Base-by-base conservation (phyloP, 192 early-diverging fungal genomes). In the Backusella mclennaniae region DNA sequence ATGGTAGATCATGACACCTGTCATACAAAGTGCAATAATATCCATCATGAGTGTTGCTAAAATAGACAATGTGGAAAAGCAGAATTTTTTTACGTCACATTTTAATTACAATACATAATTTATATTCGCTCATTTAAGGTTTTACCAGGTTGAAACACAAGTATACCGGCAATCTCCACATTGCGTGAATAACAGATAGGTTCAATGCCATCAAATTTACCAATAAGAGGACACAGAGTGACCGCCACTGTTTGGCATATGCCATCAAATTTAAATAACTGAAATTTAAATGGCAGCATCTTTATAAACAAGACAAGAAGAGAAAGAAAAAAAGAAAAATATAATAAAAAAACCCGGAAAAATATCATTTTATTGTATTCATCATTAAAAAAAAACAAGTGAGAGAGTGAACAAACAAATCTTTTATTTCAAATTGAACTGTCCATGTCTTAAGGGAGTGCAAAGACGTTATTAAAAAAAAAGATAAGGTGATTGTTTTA, bases 1-100 rank as follows among this genome's bases (percentile, higher is more conserved):
- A 83, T 98, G 96, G 78, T 93, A 93, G 78, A 98, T 97, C 97
- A 99, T 99, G 83, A 97, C 93, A 53, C 90, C 83, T 19, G 96
- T 96, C 97, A 99, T 99, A 76, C 93, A 79, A 74, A 99, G 79
- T 29, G 96, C 92, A 72, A 96, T 89, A 63, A 99, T 69, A 79
- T 97, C 92, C 72, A 98, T 94, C 49, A 99, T 94, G 42, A 99
- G 84, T 39, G 96, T 94, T 3, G 97, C 96, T 86, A 72, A 44
- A 74, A 66, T n/a, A n/a, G 17, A 49, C 4, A 49, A 49, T 19
- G 6, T 6, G 33, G 49, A 73, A 35, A 72, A 72, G 1, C 31
- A 31, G 15, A 72, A 52, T 38, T 41, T 33, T 33, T 33, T n/a
- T 75, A 35, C 3, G 31, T 74, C 73, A 74, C 17, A 75, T 15